Conservation (phyloP, 495 filamentous ascomycete genomes). For the Neurospora discreta region DNA sequence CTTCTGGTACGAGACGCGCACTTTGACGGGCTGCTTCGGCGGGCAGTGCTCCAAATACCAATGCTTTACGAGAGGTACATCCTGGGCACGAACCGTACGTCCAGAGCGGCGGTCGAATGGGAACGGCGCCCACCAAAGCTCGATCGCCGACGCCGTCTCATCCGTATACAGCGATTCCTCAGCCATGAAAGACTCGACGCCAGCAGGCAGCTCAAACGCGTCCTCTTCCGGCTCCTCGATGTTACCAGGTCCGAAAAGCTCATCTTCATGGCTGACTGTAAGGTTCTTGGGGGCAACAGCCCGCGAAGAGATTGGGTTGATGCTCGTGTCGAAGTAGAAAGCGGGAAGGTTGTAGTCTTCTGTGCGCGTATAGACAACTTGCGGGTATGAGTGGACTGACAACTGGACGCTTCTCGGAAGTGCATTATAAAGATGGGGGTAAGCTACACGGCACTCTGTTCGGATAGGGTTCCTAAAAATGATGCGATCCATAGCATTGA, state of each 20-base stretch:
- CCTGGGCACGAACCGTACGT: conserved; percentile 93
- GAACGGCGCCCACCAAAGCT: conserved; percentile 96
- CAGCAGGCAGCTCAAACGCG: conserved; percentile 70
- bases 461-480: conserved; percentile 95
- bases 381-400: conserved; percentile 88
- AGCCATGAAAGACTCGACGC: conserved; percentile 76
- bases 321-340: conserved; percentile 95
- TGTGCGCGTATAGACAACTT: conserved; percentile 79
- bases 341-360: conserved; percentile 86
- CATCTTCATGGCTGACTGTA: conserved; percentile 85
- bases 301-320: conserved; percentile 94
- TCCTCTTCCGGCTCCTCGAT: conserved; percentile 68
- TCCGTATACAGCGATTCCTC: conserved; percentile 83
- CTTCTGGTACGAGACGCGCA: conserved; percentile 99
- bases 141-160: conserved; percentile 86
- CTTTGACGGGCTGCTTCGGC: conserved; percentile 84
- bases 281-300: conserved; percentile 93
- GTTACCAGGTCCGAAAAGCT: conserved; percentile 79
- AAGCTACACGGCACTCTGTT: conserved; percentile 91
- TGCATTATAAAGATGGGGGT: conserved; percentile 92
- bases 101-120: conserved; percentile 96
- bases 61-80: conserved; percentile 95
- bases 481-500: conserved; percentile 98
- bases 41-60: conserved; percentile 96
- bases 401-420: conserved; percentile 89